Percentiles rank a stretch among this genome's conserved stretches.
Conservation (phyloP, 2,329 filamentous ascomycete genomes). For the Calonectria ilicicola region DNA sequence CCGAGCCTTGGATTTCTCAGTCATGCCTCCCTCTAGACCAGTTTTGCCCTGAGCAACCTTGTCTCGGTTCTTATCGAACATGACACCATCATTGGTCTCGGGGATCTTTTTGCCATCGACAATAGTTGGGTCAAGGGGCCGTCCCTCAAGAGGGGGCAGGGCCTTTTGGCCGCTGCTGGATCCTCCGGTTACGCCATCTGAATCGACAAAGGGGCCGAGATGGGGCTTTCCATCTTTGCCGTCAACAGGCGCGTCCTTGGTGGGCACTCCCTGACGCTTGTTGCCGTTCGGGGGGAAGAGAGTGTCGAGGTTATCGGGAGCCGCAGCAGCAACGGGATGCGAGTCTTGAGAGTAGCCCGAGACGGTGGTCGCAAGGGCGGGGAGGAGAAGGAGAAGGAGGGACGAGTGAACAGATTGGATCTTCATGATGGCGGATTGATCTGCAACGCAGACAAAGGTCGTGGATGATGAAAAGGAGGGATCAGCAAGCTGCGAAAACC, state of each 20-base stretch:
- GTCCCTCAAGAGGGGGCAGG: conserved; percentile 60
- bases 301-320: conserved; percentile 42
- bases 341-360: conserved; percentile 34
- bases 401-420: conserved; percentile 65
- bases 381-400: conserved; percentile 71
- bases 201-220: conserved; percentile 82
- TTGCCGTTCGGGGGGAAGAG: conserved; percentile 40
- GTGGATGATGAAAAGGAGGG: conserved; percentile 5
- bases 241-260: conserved; percentile 88
- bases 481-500: conserved; percentile 20
- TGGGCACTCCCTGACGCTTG: conserved; percentile 56
- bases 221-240: conserved; percentile 95
- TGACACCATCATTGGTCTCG: conserved; percentile 81
- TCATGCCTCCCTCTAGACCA: conserved; percentile 90
- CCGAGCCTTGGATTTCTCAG: conserved; percentile 83
- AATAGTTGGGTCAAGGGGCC: conserved; percentile 63
- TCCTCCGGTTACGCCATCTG: conserved; percentile 47
- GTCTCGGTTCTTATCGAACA: conserved; percentile 86
- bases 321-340: conserved; percentile 35
- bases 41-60: conserved; percentile 87
- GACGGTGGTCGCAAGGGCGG: conserved; percentile 60
- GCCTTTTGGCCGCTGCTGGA: conserved; percentile 50
- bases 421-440: conserved; percentile 63
- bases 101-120: conserved; percentile 72
- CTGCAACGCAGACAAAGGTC: background rate